Conservation (phyloP, 345 rosid genomes). For the Gynandropsis gynandra region DNA sequence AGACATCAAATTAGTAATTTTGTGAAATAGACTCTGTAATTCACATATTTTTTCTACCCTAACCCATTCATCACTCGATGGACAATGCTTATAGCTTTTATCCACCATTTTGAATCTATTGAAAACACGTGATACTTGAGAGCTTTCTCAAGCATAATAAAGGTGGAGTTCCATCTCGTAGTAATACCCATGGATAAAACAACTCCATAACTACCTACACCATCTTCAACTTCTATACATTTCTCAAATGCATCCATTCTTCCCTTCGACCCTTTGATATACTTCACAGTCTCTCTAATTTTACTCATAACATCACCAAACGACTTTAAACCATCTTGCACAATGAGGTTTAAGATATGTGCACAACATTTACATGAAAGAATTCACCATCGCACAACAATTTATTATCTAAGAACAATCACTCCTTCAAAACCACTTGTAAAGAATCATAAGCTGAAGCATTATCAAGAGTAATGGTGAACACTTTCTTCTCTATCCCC, state of each 20-base stretch:
- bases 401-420: background rate
- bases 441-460: background rate
- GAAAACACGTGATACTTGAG: background rate
- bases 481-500: background rate
- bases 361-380: background rate
- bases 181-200: background rate
- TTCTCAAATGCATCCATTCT: background rate
- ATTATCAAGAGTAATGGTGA: conserved; percentile 5
- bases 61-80: background rate
- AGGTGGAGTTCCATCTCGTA: background rate
- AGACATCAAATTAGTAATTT: conserved; percentile 1
- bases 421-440: background rate
- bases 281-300: background rate
- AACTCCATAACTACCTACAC: background rate
- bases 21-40: background rate
- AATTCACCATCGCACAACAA: conserved; percentile 4
- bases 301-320: background rate
- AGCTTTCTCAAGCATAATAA: background rate
- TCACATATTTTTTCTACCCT: background rate
- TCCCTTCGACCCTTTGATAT: background rate
- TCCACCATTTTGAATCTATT: conserved; percentile 5
- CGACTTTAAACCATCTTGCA: background rate
- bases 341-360: background rate
- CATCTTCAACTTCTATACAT: background rate
- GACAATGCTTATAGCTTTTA: background rate